phyloP scores from a whole-genome alignment of 129 eudicot species.

The Flaveria robusta region DNA sequence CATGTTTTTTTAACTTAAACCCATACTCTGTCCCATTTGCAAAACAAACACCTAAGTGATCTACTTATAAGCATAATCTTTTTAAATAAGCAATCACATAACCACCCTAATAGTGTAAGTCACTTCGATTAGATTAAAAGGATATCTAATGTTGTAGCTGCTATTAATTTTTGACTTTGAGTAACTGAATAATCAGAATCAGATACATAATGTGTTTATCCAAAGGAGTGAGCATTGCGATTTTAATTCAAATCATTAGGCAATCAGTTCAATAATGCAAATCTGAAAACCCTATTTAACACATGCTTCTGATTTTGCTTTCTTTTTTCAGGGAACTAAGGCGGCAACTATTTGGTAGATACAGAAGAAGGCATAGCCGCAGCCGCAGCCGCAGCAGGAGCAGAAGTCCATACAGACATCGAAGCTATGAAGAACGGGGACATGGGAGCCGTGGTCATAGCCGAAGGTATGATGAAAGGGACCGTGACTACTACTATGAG shows the following conservation, averaged over 20 bases:
- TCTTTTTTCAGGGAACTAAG: slow-evolving; percentile 60
- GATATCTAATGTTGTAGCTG: background rate
- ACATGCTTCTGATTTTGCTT: slow-evolving; percentile 4
- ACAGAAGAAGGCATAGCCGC: slow-evolving; percentile 59
- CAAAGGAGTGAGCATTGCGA: background rate
- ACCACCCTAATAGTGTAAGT: background rate
- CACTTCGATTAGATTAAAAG: background rate
- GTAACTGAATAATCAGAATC: background rate
- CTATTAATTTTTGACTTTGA: background rate
- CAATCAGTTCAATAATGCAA: background rate
- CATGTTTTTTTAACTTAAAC: too few relatives aligned
- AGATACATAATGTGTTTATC: background rate
- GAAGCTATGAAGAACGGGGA: slow-evolving; percentile 80
- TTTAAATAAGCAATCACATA: background rate
- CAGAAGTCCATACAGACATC: slow-evolving; percentile 78
- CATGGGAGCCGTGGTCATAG: slow-evolving; percentile 62
- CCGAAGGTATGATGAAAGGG: slow-evolving; percentile 72
- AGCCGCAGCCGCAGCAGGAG: slow-evolving; percentile 60
- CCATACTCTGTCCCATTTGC: too few relatives aligned
- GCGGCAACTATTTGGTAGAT: slow-evolving; percentile 76
- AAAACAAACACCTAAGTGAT: too few relatives aligned
- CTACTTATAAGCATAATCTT: background rate
- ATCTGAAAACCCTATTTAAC: background rate
- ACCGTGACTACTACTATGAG: slow-evolving; percentile 50
- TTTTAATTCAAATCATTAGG: background rate